These are phyloP conservation scores for Nissolia schottii DNA, from an alignment of 306 rosid genomes.

Conservation along the genomic window DNA sequence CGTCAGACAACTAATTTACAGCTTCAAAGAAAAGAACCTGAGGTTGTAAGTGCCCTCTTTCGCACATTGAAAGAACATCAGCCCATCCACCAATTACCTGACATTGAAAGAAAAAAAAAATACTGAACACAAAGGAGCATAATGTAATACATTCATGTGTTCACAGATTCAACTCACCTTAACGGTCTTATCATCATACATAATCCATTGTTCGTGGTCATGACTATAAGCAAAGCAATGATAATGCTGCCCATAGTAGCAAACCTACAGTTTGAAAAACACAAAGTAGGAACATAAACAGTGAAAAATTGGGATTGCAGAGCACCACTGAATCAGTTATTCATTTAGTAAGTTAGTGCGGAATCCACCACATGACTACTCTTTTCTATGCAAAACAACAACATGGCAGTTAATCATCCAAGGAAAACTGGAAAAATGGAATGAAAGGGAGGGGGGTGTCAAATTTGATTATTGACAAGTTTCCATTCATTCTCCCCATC, in stretches of 20 bases:
- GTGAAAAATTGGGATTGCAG: not conserved
- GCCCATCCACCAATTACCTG: slow-evolving; percentile 88
- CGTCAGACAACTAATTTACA: slow-evolving; percentile 57
- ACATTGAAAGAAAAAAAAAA: slow-evolving; percentile 30
- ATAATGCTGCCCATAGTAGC: slow-evolving; percentile 98
- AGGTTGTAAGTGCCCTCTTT: slow-evolving; percentile 93
- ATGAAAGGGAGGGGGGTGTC: not conserved
- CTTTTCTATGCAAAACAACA: not conserved
- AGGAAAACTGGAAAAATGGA: not conserved
- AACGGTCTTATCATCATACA: slow-evolving; percentile 93
- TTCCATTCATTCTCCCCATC: not conserved
- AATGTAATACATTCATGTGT: not conserved
- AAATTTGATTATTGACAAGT: not conserved
- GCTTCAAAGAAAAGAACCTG: slow-evolving; percentile 98
- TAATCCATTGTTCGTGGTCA: slow-evolving; percentile 71
- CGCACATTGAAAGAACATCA: slow-evolving; percentile 79
- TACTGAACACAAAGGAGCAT: slow-evolving; percentile 14
- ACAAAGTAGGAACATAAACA: slow-evolving; percentile 10
- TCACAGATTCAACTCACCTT: slow-evolving; percentile 53
- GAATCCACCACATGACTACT: slow-evolving; percentile 34
- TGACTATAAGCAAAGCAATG: slow-evolving; percentile 95
- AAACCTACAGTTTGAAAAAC: slow-evolving; percentile 54
- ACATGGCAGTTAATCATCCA: not conserved
- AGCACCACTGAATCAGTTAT: not conserved
- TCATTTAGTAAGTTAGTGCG: slow-evolving; percentile 13